phyloP scores from a whole-genome alignment of 2,329 filamentous ascomycete genomes.

The Fusarium algeriense region DNA sequence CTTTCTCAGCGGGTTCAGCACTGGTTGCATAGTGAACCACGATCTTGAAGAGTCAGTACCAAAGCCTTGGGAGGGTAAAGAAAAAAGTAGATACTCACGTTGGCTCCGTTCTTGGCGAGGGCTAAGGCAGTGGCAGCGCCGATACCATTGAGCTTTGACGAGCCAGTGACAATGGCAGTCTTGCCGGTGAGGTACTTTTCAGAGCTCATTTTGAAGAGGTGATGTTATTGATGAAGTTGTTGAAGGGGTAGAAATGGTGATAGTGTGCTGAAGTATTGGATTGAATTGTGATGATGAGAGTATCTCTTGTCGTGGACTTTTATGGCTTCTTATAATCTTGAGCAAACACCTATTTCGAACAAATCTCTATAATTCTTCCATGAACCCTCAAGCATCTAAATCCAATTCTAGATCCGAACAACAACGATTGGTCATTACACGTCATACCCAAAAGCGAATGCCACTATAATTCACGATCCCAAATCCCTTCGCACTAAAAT shows the following conservation, averaged over 20 bases:
- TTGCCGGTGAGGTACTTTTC: conserved; percentile 44
- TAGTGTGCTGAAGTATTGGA: background rate
- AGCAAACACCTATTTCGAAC: background rate
- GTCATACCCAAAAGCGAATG: background rate
- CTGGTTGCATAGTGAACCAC: conserved; percentile 13
- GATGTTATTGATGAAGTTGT: background rate
- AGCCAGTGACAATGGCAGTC: conserved; percentile 43
- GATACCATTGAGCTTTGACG: conserved; percentile 17
- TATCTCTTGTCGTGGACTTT: background rate
- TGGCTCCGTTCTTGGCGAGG: conserved; percentile 9
- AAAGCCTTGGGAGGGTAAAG: fast-evolving
- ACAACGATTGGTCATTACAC: background rate
- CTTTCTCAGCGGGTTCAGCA: background rate
- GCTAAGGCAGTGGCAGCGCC: conserved; percentile 10
- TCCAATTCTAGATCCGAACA: background rate
- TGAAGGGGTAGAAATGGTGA: background rate
- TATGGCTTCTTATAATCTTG: background rate
- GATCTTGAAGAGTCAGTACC: background rate
- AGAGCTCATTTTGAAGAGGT: conserved; percentile 24
- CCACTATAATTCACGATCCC: background rate
- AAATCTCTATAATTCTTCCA: background rate
- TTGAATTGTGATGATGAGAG: background rate
- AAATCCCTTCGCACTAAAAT: background rate
- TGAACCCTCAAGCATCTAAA: background rate
- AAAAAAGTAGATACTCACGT: background rate